These are phyloP conservation scores for Macroventuria anomochaeta DNA, from an alignment of 2,329 filamentous ascomycete species.

Conservation along the genomic window DNA sequence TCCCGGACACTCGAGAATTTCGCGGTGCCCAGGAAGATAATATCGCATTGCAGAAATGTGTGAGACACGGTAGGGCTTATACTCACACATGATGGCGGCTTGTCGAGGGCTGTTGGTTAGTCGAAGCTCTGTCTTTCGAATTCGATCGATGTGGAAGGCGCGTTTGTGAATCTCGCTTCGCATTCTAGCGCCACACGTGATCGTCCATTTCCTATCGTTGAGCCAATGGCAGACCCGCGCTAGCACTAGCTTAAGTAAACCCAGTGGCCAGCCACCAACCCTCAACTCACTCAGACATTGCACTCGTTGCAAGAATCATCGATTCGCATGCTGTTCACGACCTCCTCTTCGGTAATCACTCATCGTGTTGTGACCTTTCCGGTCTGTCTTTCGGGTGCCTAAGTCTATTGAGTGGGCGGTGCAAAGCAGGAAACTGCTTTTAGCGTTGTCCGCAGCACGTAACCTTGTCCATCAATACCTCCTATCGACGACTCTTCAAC, in stretches of 20 bases:
- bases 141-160: slow-evolving; percentile 26
- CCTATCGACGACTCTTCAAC: too few species aligned
- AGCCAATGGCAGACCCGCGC: background rate
- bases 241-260: background rate
- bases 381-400: background rate
- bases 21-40: background rate
- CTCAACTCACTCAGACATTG: background rate
- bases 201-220: too few species aligned
- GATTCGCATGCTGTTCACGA: too few species aligned
- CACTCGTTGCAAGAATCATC: background rate
- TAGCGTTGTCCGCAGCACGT: background rate
- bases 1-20: background rate
- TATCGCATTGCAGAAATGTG: slow-evolving; percentile 6
- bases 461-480: background rate
- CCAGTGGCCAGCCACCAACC: background rate
- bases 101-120: slow-evolving; percentile 46
- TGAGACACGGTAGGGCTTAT: slow-evolving; percentile 8
- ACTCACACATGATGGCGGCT: slow-evolving; percentile 51
- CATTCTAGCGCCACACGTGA: slow-evolving; percentile 7
- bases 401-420: background rate
- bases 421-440: background rate
- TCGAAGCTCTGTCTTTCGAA: slow-evolving; percentile 20
- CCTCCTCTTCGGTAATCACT: too few species aligned
- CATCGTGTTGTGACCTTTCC: background rate
- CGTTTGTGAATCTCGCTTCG: slow-evolving; percentile 16